These are phyloP conservation scores for Babjeviella inositovora DNA, from an alignment of 805 yeast genomes.

Conservation along the genomic window DNA sequence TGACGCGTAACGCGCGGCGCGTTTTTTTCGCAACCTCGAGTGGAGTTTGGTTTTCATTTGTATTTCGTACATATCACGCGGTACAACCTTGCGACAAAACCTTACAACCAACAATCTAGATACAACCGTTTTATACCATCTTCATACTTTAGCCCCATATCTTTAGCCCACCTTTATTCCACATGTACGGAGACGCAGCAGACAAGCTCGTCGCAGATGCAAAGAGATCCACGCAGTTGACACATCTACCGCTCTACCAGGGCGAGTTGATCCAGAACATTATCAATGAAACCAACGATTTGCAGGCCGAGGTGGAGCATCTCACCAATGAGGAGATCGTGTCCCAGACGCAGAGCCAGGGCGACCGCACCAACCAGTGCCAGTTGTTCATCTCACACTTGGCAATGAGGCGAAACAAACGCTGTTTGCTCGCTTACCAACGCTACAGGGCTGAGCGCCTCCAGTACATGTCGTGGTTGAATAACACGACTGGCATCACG, in stretches of 20 bases:
- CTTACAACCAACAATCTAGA: no score
- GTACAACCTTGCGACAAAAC: no score
- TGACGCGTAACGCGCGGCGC: no score
- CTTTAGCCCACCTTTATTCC: no score
- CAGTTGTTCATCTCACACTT: conserved; percentile 57
- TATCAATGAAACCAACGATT: conserved; percentile 52
- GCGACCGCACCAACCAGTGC: conserved; percentile 35
- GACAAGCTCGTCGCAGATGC: conserved; percentile 77
- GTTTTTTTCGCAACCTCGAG: no score
- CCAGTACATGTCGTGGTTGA: conserved; percentile 59
- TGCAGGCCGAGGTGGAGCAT: conserved; percentile 39
- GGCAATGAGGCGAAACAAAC: conserved; percentile 74
- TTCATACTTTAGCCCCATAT: no score
- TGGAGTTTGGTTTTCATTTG: no score
- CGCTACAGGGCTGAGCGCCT: conserved; percentile 51
- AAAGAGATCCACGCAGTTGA: conserved; percentile 58
- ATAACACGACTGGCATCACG: conserved; percentile 25
- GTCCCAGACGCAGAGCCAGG: no score
- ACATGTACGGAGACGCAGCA: conserved; percentile 84
- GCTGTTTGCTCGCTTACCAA: conserved; percentile 81
- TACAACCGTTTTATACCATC: no score
- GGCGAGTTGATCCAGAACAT: conserved; percentile 56
- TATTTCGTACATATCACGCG: no score
- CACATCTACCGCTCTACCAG: conserved; percentile 51
- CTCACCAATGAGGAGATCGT: conserved; percentile 14